Conservation (phyloP, 108 stramenopile genomes). For the Chaetoceros tenuissimus region DNA sequence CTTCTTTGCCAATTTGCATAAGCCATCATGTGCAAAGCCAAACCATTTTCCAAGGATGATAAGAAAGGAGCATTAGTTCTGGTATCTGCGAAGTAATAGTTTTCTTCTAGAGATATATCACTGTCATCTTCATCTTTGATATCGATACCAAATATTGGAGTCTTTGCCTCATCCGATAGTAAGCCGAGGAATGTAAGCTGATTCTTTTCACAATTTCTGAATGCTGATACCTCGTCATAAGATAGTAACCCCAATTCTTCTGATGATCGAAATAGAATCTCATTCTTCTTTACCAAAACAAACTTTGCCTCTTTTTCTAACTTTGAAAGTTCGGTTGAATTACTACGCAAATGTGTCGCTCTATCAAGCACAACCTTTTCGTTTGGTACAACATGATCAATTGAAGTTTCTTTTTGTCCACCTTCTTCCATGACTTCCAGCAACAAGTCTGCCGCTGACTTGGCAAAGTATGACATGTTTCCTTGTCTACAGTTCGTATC, state of each 20-base stretch:
- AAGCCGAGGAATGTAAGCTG: conserved; percentile 41
- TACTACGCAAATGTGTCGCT: conserved; percentile 39
- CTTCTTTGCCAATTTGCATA: conserved; percentile 48
- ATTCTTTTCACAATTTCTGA: conserved; percentile 1
- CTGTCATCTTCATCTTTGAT: no score
- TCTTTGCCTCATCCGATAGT: conserved; percentile 3
- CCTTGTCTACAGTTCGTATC: conserved; percentile 43
- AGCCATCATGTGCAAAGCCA: conserved; percentile 71
- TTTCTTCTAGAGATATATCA: no score
- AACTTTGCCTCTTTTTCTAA: conserved; percentile 44
- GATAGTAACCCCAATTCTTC: conserved; percentile 25
- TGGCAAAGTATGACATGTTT: conserved; percentile 79
- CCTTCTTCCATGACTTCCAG: conserved; percentile 21
- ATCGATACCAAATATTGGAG: conserved; percentile 38
- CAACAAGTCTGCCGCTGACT: conserved; percentile 56
- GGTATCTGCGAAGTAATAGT: conserved; percentile 42
- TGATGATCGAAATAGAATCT: conserved; percentile 18
- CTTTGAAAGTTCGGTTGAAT: conserved; percentile 24
- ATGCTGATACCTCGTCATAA: conserved; percentile 1
- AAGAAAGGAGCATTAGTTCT: conserved; percentile 58
- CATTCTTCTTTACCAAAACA: conserved; percentile 34
- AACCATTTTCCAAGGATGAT: conserved; percentile 41
- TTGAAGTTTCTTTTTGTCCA: not conserved
- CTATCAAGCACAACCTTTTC: no score
- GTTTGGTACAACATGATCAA: no score